phyloP scores from a whole-genome alignment of 768 basidiomycete species.

The Rhizopogon vinicolor region DNA sequence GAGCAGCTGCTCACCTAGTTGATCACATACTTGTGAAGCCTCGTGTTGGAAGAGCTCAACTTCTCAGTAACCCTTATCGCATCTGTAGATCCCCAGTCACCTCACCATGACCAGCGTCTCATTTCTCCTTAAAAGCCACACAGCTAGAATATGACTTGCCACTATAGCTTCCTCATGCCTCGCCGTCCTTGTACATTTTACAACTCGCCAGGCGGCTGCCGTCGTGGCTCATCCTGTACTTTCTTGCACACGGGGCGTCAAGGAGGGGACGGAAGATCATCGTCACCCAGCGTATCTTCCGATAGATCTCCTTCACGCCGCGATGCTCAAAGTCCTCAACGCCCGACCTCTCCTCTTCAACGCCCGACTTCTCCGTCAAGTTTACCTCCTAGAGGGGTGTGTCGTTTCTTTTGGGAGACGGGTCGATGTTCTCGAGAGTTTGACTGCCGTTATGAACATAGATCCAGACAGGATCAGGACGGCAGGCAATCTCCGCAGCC shows the following conservation, averaged over 20 bases:
- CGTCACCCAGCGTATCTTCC: slow-evolving; percentile 4
- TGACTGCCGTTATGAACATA: slow-evolving; percentile 40
- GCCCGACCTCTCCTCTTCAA: slow-evolving; percentile 12
- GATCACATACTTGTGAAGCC: slow-evolving; percentile 2
- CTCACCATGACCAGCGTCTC: background rate
- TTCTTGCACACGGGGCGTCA: background rate
- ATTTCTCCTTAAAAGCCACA: background rate
- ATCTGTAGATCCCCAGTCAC: slow-evolving; percentile 1
- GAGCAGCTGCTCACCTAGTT: background rate
- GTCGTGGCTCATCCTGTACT: slow-evolving; percentile 35
- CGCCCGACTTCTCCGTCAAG: slow-evolving; percentile 11
- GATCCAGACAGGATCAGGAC: slow-evolving; percentile 7
- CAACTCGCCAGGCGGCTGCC: slow-evolving; percentile 42
- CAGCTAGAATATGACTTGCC: background rate
- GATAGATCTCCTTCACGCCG: slow-evolving; percentile 2
- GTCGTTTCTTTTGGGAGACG: slow-evolving; percentile 41
- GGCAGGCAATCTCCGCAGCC: slow-evolving; percentile 6
- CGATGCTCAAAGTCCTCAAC: slow-evolving; percentile 3
- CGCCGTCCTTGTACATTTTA: slow-evolving; percentile 33
- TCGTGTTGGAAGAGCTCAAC: background rate
- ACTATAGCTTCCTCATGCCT: background rate
- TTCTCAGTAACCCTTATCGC: background rate
- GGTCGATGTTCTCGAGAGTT: slow-evolving; percentile 46
- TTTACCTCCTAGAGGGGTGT: slow-evolving; percentile 32
- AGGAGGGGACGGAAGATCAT: slow-evolving; percentile 14